Conservation (phyloP, 2,329 filamentous ascomycete species). For the Fusarium nanum region DNA sequence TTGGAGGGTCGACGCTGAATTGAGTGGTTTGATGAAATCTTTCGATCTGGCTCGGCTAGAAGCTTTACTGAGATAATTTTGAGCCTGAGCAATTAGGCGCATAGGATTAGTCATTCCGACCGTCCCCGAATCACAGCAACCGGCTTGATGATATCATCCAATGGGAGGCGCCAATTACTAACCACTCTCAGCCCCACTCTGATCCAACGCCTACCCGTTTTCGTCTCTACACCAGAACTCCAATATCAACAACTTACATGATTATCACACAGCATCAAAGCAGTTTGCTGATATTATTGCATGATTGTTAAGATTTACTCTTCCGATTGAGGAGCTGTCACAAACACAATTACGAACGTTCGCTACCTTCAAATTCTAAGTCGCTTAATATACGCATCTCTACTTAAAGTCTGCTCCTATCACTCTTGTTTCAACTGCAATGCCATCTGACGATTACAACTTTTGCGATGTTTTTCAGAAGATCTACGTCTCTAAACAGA, state of each 20-base stretch:
- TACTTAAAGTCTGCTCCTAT: slow-evolving; percentile 15
- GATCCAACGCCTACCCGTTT: slow-evolving; percentile 33
- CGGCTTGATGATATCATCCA: slow-evolving; percentile 44
- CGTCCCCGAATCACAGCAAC: slow-evolving; percentile 54
- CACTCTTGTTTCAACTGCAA: slow-evolving; percentile 29
- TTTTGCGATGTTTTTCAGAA: slow-evolving; percentile 54
- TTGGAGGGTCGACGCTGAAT: slow-evolving; percentile 61
- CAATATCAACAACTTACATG: slow-evolving; percentile 12
- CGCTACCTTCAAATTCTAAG: neutral
- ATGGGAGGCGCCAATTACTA: slow-evolving; percentile 52
- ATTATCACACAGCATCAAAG: slow-evolving; percentile 2
- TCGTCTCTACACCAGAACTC: slow-evolving; percentile 22
- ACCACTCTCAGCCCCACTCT: slow-evolving; percentile 38
- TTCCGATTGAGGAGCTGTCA: neutral
- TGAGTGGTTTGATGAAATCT: slow-evolving; percentile 69
- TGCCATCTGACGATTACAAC: slow-evolving; percentile 49
- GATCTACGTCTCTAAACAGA: slow-evolving; percentile 54
- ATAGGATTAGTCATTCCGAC: slow-evolving; percentile 56
- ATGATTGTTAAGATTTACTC: neutral
- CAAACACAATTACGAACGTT: neutral
- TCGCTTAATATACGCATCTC: slow-evolving; percentile 24
- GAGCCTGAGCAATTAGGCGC: slow-evolving; percentile 57
- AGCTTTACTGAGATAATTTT: slow-evolving; percentile 60
- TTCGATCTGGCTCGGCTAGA: slow-evolving; percentile 59
- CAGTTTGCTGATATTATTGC: slow-evolving; percentile 2